These are phyloP conservation scores for Salix suchowensis DNA, from an alignment of 345 rosid species.

Conservation along the genomic window DNA sequence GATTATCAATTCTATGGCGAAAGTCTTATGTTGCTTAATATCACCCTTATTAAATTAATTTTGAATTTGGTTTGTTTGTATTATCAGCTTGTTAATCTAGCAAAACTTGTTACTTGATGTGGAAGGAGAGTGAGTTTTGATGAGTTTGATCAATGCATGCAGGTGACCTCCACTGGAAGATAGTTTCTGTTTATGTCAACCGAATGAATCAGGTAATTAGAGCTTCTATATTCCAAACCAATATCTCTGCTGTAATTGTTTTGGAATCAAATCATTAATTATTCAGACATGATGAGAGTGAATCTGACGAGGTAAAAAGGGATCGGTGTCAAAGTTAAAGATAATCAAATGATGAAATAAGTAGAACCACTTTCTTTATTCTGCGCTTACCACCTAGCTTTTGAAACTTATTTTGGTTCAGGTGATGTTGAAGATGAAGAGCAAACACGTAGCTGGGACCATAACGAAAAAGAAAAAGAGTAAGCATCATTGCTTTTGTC, in stretches of 20 bases:
- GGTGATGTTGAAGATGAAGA: conserved; percentile 99
- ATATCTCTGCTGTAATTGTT: neutral
- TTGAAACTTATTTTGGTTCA: conserved; percentile 40
- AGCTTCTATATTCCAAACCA: neutral
- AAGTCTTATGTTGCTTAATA: neutral
- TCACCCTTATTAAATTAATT: neutral
- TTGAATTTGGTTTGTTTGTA: neutral
- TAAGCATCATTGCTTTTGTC: conserved; percentile 46
- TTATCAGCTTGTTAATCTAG: neutral
- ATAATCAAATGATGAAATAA: conserved; percentile 29
- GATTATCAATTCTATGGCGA: neutral
- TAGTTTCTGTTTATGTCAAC: conserved; percentile 88
- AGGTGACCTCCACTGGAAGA: conserved; percentile 97
- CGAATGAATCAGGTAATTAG: conserved; percentile 60
- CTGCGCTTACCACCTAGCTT: conserved; percentile 18
- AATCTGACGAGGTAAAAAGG: conserved; percentile 20
- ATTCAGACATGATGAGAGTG: conserved; percentile 40
- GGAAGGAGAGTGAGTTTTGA: neutral
- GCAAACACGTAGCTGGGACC: conserved; percentile 91
- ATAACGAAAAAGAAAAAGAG: conserved; percentile 97
- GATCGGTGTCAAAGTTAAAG: conserved; percentile 26
- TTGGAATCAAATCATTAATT: conserved; percentile 21
- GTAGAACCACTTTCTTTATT: conserved; percentile 10
- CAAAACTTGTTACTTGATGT: neutral
- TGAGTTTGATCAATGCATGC: conserved; percentile 34